These are phyloP conservation scores for Hirschfeldia incana DNA, from an alignment of 345 rosid genomes.

Conservation along the genomic window DNA sequence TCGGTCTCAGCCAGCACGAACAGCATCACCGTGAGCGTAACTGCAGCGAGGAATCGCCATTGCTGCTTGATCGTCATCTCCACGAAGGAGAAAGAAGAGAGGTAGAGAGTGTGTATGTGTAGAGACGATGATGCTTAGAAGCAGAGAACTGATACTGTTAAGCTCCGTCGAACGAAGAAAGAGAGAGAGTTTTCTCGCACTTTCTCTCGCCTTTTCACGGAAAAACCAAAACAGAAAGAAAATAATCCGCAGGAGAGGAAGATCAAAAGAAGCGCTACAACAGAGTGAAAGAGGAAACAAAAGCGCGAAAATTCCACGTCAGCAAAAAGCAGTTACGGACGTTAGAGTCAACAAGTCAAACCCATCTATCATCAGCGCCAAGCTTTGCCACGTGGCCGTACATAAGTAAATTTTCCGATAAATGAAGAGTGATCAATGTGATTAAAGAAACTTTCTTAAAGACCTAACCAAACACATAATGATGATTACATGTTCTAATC, in stretches of 20 bases:
- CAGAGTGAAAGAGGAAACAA: not conserved
- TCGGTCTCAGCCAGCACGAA: conserved; percentile 44
- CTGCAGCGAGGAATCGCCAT: conserved; percentile 15
- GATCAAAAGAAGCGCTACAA: conserved; percentile 3
- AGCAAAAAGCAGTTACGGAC: conserved; percentile 43
- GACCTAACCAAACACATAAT: not conserved
- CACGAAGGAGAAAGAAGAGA: conserved; percentile 13
- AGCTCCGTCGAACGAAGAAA: conserved; percentile 16
- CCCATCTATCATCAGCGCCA: not conserved
- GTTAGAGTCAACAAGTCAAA: conserved; percentile 30
- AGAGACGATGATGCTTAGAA: not conserved
- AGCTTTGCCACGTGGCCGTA: conserved; percentile 20
- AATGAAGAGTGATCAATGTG: not conserved
- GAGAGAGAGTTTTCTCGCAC: conserved; percentile 22
- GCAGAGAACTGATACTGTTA: conserved; percentile 9
- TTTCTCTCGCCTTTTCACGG: conserved; percentile 37
- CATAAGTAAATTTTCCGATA: not conserved
- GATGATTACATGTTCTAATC: not conserved
- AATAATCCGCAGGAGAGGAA: conserved; percentile 9
- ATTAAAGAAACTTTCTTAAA: not conserved
- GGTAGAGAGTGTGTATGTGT: not conserved
- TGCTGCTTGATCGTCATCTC: conserved; percentile 42
- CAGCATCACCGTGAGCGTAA: conserved; percentile 42
- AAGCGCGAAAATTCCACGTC: conserved; percentile 41
- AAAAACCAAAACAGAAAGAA: conserved; percentile 27